Percentiles rank a stretch among this genome's conserved stretches.
phyloP scores from a whole-genome alignment of 2,329 filamentous ascomycete genomes.

The Alternaria sp. region DNA sequence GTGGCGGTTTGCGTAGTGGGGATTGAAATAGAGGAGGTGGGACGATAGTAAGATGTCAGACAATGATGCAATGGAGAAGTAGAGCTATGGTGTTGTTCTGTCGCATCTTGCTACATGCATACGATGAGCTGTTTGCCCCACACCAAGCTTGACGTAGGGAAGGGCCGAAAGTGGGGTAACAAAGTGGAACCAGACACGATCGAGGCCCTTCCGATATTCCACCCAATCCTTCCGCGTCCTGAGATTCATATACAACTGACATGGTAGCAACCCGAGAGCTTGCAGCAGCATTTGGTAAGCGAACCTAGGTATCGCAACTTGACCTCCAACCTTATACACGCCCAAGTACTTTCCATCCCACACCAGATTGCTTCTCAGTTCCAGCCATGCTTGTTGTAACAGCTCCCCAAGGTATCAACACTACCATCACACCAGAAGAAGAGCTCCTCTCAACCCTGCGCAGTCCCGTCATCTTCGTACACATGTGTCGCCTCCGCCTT shows the following conservation, averaged over 20 bases:
- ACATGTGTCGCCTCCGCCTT: not conserved
- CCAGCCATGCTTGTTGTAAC: not conserved
- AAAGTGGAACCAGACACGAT: not conserved
- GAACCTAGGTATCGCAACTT: not conserved
- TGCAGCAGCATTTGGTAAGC: not conserved
- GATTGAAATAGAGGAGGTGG: not conserved
- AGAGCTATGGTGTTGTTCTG: not conserved
- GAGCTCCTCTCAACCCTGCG: not conserved
- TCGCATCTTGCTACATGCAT: not conserved
- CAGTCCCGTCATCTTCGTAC: not conserved
- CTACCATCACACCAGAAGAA: not conserved
- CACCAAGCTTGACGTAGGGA: not conserved
- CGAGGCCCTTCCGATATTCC: not conserved
- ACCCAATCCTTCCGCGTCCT: not conserved
- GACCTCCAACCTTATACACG: not conserved
- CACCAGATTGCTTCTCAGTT: not conserved
- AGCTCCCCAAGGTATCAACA: not conserved
- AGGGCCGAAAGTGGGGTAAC: not conserved
- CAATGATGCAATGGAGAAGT: not conserved
- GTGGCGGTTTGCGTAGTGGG: not conserved
- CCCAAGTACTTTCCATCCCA: not conserved
- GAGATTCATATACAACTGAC: not conserved
- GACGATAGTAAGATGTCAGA: not conserved
- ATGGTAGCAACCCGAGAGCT: not conserved
- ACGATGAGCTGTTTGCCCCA: not conserved